Evolutionary conservation across 768 basidiomycete genomes (phyloP).

Genomic region (Psilocybe cyanescens): DNA sequence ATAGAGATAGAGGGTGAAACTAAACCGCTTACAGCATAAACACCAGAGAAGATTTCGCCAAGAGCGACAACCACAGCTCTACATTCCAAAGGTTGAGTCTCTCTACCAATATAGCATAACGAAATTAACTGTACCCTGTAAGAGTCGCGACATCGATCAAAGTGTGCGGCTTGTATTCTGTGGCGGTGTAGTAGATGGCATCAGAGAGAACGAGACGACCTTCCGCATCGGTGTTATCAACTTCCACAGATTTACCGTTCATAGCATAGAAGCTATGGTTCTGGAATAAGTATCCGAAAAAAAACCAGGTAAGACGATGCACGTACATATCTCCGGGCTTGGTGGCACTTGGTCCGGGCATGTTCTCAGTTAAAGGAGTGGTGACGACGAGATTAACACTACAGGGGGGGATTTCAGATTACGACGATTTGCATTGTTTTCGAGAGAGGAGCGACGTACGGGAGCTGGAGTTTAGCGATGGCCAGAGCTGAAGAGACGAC

Average conservation of each 20-base stretch:
- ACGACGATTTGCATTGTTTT: background rate
- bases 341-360: conserved; percentile 74
- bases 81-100: background rate
- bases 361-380: conserved; percentile 83
- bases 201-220: conserved; percentile 82
- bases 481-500: conserved; percentile 76
- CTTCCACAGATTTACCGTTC: conserved; percentile 87
- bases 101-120: background rate
- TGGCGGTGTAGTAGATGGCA: conserved; percentile 82
- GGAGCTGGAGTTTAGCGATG: conserved; percentile 81
- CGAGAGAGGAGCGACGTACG: conserved; percentile 47
- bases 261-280: conserved; percentile 71
- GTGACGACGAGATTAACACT: conserved; percentile 78
- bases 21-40: conserved; percentile 63
- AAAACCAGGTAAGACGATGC: background rate
- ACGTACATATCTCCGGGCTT: conserved; percentile 87
- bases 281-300: background rate
- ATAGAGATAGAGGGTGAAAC: background rate
- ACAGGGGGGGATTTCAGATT: background rate
- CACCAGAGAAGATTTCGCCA: conserved; percentile 78
- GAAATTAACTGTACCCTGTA: conserved; percentile 56
- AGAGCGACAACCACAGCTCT: conserved; percentile 77
- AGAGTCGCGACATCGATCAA: conserved; percentile 89
- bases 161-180: conserved; percentile 78
- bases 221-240: conserved; percentile 89